Conservation (phyloP, 108 stramenopile genomes). For the Nitzschia sp. region DNA sequence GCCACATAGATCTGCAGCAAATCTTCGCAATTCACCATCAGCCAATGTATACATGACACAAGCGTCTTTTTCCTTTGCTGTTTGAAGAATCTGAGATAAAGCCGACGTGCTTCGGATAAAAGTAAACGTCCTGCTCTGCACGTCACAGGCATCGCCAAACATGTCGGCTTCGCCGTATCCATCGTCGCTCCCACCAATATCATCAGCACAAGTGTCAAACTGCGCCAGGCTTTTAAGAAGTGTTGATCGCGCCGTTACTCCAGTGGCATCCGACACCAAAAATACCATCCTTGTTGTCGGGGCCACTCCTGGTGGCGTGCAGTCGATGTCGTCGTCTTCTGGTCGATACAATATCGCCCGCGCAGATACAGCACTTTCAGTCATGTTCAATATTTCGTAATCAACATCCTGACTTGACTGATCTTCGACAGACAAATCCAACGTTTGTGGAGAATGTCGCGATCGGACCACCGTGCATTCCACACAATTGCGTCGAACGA, state of each 20-base stretch:
- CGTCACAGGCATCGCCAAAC: conserved; percentile 13
- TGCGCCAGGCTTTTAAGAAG: conserved; percentile 36
- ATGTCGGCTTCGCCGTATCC: conserved; percentile 13
- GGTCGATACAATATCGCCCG: not conserved
- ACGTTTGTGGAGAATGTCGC: not conserved
- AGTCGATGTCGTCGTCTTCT: conserved; percentile 14
- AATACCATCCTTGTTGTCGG: conserved; percentile 25
- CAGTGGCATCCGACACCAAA: conserved; percentile 41
- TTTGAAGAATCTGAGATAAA: conserved; percentile 28
- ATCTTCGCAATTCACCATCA: conserved; percentile 29
- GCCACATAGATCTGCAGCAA: conserved; percentile 22
- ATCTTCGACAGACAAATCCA: not conserved
- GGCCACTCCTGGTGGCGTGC: conserved; percentile 13
- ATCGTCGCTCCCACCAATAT: conserved; percentile 10
- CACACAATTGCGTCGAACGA: not conserved
- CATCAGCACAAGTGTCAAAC: conserved; percentile 38
- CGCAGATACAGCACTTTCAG: not conserved
- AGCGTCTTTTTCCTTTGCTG: conserved; percentile 28
- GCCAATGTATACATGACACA: conserved; percentile 45
- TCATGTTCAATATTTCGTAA: not conserved
- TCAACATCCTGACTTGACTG: not conserved
- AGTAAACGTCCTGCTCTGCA: conserved; percentile 16
- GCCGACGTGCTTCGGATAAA: conserved; percentile 17
- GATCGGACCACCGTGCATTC: not conserved
- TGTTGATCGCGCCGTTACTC: conserved; percentile 37